Evolutionary conservation across 192 early-diverging fungal species (phyloP).

Genomic region (Rhizophagus clarus): DNA sequence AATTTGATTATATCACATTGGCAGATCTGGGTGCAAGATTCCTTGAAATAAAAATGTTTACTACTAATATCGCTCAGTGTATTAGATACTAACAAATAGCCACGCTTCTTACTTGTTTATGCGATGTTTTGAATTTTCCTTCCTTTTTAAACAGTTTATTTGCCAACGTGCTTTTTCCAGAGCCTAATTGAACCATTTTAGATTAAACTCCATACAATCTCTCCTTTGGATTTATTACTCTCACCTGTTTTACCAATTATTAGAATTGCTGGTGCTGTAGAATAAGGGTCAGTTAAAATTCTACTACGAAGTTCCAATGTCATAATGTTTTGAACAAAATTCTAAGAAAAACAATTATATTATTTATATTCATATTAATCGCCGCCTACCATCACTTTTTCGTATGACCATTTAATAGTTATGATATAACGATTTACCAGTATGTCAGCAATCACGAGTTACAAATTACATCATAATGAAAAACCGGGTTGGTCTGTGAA

Average conservation of each 20-base stretch:
- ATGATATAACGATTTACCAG: too few species aligned
- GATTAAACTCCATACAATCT: background rate
- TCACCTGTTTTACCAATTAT: background rate
- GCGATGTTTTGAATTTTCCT: background rate
- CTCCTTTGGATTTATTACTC: background rate
- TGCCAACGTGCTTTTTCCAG: background rate
- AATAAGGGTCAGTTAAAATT: background rate
- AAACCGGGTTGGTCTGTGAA: too few species aligned
- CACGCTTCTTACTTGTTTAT: background rate
- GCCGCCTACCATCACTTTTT: too few species aligned
- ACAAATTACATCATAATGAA: too few species aligned
- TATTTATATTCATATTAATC: too few species aligned
- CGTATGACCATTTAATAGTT: too few species aligned
- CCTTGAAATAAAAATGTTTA: background rate
- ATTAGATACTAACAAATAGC: background rate
- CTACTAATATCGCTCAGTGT: background rate
- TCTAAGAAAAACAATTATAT: too few species aligned
- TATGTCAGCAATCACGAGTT: too few species aligned
- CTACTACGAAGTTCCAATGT: background rate
- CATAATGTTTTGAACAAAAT: background rate
- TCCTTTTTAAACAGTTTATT: background rate
- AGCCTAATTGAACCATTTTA: background rate
- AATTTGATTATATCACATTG: background rate
- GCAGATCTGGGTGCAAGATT: background rate
- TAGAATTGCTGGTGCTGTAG: background rate